Evolutionary conservation across 129 eudicot species (phyloP), one percentile per base, ranked within the genome.

Genomic region (Calendula officinalis): DNA sequence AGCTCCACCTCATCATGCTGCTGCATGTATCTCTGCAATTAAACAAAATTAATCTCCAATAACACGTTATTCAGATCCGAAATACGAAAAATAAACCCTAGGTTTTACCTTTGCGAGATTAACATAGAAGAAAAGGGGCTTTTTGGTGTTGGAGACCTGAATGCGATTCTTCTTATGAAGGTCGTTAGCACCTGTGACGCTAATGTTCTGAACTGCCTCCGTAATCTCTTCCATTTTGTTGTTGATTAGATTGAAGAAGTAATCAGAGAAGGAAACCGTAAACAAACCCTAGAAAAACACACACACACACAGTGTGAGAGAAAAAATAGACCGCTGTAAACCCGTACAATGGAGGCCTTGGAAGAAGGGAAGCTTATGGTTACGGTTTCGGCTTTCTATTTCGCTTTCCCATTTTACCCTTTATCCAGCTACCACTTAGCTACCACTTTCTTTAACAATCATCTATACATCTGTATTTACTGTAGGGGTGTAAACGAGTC

Each of bases 21-120:
- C 69, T 84, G 86, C 92, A 88, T 79, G 68, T 88, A 88, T 78
- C 80, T 82, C 96, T 88, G 83, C 71, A 75, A 59, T 59, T 9
- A 69, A 3, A 57, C 12, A 45, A 5, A 7, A 47, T 59, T 8
- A 71, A 34, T 39, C 60, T 16, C 50, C 58, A 27, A 34, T 33
- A 52, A 42, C 63, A 27, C 14, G 33, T 4, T 30, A 12, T 22
- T 22, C 30, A 22, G 30, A 22, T 22, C 30, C 30, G 2, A 22
- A 22, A 22, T 22, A 22, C 30, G 30, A 22, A 22, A 22, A 22
- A 22, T 2, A 22, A 22, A 22, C 30, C 30, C 30, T 22, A 22
- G 30, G 30, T 22, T 22, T 22, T 65, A 80, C 87, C 95, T 84
- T 87, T 5, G 95, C 88, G 30, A 22, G 30, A 22, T 22, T 22